These are phyloP conservation scores for Agarophyton chilense DNA, from an alignment of 23 red algal genomes.

Conservation along the genomic window DNA sequence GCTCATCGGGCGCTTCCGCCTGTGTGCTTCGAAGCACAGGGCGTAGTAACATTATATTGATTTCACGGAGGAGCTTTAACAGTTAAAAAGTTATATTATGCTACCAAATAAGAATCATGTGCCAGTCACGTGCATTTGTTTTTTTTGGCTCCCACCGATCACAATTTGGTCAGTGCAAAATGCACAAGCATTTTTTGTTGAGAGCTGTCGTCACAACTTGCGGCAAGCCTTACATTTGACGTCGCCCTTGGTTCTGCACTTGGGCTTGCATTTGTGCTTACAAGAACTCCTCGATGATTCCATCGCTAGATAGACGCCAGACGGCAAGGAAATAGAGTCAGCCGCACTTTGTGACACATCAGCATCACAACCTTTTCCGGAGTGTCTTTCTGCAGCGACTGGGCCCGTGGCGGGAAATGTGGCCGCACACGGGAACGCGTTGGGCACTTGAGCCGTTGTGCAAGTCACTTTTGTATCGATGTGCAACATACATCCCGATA, in stretches of 20 bases:
- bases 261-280: neutral
- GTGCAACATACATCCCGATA: neutral
- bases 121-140: too few relatives aligned
- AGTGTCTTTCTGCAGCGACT: neutral
- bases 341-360: neutral
- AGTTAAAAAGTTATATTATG: too few relatives aligned
- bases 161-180: neutral
- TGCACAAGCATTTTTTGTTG: too few relatives aligned
- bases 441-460: neutral
- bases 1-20: too few relatives aligned
- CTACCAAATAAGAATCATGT: too few relatives aligned
- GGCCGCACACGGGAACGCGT: neutral
- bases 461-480: conserved; percentile 12
- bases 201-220: neutral
- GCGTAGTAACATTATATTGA: too few relatives aligned
- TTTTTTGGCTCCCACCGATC: neutral
- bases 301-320: neutral
- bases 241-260: neutral
- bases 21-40: too few relatives aligned
- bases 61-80: too few relatives aligned
- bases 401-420: neutral
- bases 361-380: neutral
- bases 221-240: neutral
- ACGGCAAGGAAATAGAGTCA: conserved; percentile 1
- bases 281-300: neutral